These are phyloP conservation scores for Metschnikowia anglica DNA, from an alignment of 805 yeast species.

Conservation along the genomic window DNA sequence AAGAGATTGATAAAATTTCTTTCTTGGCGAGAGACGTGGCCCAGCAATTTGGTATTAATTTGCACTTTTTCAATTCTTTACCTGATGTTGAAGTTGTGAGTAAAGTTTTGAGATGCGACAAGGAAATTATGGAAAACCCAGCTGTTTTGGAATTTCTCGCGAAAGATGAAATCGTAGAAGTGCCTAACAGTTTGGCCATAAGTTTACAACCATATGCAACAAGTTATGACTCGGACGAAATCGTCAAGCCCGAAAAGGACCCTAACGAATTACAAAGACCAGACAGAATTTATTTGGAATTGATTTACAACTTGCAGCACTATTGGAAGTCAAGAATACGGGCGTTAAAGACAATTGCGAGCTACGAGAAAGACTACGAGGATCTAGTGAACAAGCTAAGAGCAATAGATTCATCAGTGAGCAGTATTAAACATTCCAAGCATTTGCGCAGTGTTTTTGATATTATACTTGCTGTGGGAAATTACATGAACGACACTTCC, in stretches of 20 bases:
- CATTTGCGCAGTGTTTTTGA: conserved; percentile 59
- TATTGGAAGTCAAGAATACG: conserved; percentile 94
- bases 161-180: conserved; percentile 71
- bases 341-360: conserved; percentile 67
- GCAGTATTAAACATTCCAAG: conserved; percentile 49
- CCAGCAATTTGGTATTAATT: conserved; percentile 92
- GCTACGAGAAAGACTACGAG: conserved; percentile 74
- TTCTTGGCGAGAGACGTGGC: conserved; percentile 74
- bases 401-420: conserved; percentile 58
- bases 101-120: conserved; percentile 75
- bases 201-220: conserved; percentile 79
- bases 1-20: conserved; percentile 47
- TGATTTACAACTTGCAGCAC: conserved; percentile 77
- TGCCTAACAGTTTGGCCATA: conserved; percentile 67
- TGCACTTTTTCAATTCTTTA: conserved; percentile 68
- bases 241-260: conserved; percentile 54
- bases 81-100: conserved; percentile 64
- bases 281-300: conserved; percentile 78
- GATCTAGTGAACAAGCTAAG: conserved; percentile 69
- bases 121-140: conserved; percentile 62
- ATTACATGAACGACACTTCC: conserved; percentile 71
- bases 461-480: conserved; percentile 71
- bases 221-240: conserved; percentile 52
- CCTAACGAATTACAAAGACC: conserved; percentile 79
- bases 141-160: conserved; percentile 84